Evolutionary conservation across 768 basidiomycete genomes (phyloP).

Genomic region (Goffeauzyma gilvescens): DNA sequence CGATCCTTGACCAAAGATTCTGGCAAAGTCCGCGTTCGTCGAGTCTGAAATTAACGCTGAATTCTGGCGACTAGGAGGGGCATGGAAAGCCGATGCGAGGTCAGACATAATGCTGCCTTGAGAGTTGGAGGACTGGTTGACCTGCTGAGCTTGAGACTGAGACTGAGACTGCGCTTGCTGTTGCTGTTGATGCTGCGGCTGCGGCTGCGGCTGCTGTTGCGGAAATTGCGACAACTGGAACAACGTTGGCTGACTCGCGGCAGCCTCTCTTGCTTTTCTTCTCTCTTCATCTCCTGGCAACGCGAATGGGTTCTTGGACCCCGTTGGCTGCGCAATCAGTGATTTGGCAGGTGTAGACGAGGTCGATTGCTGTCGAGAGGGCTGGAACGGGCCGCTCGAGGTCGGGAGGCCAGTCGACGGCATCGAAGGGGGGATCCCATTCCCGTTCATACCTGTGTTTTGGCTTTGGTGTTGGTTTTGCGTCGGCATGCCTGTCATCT

Average conservation of each 20-base stretch:
- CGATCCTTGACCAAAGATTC: not conserved
- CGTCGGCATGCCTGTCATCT: constrained; percentile 42
- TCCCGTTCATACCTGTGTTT: no score
- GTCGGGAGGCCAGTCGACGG: constrained; percentile 17
- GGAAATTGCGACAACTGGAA: constrained; percentile 5
- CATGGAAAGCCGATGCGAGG: constrained; percentile 23
- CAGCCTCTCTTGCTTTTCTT: not conserved
- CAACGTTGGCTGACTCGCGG: no score
- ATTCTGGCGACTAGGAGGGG: constrained; percentile 1
- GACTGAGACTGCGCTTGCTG: not conserved
- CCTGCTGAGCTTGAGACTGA: no score
- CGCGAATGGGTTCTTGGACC: constrained; percentile 89
- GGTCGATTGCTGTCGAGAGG: not conserved
- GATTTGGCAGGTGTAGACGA: constrained; percentile 37
- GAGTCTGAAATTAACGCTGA: constrained; percentile 3
- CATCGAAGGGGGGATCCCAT: not conserved
- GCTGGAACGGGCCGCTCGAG: not conserved
- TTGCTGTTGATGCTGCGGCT: not conserved
- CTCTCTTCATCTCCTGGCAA: constrained; percentile 37
- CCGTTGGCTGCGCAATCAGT: constrained; percentile 73
- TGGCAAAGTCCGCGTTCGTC: not conserved
- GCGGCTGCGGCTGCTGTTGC: not conserved
- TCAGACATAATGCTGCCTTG: no score
- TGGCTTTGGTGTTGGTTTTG: no score
- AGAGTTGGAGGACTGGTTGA: no score